Evolutionary conservation across 805 yeast species (phyloP).

Genomic region (Ogataea polymorpha): DNA sequence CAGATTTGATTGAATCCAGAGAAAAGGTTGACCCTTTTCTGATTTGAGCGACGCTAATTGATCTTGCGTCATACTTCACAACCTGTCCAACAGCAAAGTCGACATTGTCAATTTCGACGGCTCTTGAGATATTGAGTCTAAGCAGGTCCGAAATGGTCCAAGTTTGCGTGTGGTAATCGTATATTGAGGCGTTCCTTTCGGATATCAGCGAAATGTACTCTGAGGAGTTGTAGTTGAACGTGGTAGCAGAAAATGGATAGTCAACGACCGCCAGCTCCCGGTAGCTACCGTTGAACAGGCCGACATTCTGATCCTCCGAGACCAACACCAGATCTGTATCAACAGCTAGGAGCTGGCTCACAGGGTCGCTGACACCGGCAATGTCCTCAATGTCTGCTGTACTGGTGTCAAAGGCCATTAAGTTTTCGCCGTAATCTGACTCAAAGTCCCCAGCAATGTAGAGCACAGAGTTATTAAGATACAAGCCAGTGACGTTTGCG

Average conservation of each 20-base stretch:
- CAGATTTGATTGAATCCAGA: background rate
- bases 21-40: background rate
- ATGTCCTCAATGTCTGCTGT: background rate
- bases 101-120: slow-evolving; percentile 15
- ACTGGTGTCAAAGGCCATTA: slow-evolving; percentile 32
- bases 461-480: slow-evolving; percentile 33
- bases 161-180: slow-evolving; percentile 25
- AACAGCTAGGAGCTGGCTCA: slow-evolving; percentile 30
- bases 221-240: slow-evolving; percentile 33
- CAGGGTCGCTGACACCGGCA: slow-evolving; percentile 29
- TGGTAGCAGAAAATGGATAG: slow-evolving; percentile 20
- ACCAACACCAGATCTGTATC: slow-evolving; percentile 40
- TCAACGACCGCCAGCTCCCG: slow-evolving; percentile 34
- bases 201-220: slow-evolving; percentile 42
- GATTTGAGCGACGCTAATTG: slow-evolving; percentile 14
- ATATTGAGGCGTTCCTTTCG: slow-evolving; percentile 11
- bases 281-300: slow-evolving; percentile 36
- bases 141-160: slow-evolving; percentile 34
- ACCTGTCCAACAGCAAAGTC: slow-evolving; percentile 24
- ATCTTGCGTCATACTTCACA: slow-evolving; percentile 17
- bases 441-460: slow-evolving; percentile 50
- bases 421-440: slow-evolving; percentile 36
- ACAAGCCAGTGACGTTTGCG: slow-evolving; percentile 40
- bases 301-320: slow-evolving; percentile 35
- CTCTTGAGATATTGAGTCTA: slow-evolving; percentile 34